A percentile compares a stretch with the other conserved stretches of the same genome.
These are phyloP conservation scores for Salvia rosmarinus DNA, from an alignment of 257 asterid species.

Conservation along the genomic window DNA sequence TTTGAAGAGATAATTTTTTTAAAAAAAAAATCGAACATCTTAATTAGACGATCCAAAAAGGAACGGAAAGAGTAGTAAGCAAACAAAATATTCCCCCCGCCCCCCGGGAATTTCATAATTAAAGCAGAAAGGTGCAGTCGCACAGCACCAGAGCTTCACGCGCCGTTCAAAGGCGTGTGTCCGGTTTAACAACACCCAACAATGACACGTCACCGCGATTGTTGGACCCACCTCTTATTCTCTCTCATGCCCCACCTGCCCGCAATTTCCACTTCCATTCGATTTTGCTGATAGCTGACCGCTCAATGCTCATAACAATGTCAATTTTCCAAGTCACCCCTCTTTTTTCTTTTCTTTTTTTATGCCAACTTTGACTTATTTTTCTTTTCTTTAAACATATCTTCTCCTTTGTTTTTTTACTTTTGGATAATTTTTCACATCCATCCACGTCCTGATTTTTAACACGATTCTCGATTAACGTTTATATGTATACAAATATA, in stretches of 20 bases:
- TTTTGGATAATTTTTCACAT: too few species aligned
- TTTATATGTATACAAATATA: too few species aligned
- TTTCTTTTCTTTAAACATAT: not conserved
- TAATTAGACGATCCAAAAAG: too few species aligned
- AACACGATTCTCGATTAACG: too few species aligned
- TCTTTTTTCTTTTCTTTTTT: not conserved
- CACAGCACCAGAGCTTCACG: not conserved
- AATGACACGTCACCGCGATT: constrained; percentile 35
- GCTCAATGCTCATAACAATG: not conserved
- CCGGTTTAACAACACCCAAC: not conserved
- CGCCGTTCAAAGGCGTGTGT: constrained; percentile 12
- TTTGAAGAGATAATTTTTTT: too few species aligned
- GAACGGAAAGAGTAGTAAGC: too few species aligned
- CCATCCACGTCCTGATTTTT: too few species aligned
- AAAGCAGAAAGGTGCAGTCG: not conserved
- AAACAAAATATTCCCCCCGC: not conserved
- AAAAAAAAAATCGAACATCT: too few species aligned
- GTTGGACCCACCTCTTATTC: constrained; percentile 38
- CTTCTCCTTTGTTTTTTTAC: too few species aligned
- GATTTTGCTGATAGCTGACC: constrained; percentile 16
- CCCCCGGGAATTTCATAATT: not conserved
- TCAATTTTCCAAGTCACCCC: constrained; percentile 25
- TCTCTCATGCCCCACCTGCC: constrained; percentile 34
- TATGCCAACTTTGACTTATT: not conserved
- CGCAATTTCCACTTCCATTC: constrained; percentile 22